Conservation (phyloP, 176 grass and related monocot genomes). For the Rhynchospora tenuis region DNA sequence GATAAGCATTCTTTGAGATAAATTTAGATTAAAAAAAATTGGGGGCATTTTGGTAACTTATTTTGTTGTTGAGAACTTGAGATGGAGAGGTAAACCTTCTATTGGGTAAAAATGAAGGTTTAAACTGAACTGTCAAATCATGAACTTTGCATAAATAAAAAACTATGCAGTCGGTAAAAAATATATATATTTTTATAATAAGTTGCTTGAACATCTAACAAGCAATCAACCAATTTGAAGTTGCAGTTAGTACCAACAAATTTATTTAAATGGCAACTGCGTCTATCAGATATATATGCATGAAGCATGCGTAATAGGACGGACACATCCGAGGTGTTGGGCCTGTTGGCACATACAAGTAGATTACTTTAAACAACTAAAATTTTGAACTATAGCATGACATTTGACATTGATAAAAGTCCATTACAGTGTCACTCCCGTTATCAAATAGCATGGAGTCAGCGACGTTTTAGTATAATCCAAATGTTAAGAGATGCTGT, state of each 20-base stretch:
- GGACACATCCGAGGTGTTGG: neutral
- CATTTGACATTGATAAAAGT: neutral
- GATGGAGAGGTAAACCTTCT: neutral
- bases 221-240: neutral
- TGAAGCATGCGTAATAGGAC: neutral
- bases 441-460: neutral
- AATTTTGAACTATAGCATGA: neutral
- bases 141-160: neutral
- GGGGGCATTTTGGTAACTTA: neutral
- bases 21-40: neutral
- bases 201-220: neutral
- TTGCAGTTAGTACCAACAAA: neutral
- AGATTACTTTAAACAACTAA: neutral
- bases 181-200: neutral
- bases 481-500: neutral
- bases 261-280: neutral
- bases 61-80: neutral
- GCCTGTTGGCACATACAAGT: neutral
- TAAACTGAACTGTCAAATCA: neutral
- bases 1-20: neutral
- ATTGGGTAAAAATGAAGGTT: neutral
- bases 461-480: neutral
- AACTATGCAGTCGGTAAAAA: neutral
- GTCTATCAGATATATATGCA: neutral
- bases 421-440: no score